Base-by-base conservation (phyloP, 2,329 filamentous ascomycete species). In the Aspergillus nomiae region DNA sequence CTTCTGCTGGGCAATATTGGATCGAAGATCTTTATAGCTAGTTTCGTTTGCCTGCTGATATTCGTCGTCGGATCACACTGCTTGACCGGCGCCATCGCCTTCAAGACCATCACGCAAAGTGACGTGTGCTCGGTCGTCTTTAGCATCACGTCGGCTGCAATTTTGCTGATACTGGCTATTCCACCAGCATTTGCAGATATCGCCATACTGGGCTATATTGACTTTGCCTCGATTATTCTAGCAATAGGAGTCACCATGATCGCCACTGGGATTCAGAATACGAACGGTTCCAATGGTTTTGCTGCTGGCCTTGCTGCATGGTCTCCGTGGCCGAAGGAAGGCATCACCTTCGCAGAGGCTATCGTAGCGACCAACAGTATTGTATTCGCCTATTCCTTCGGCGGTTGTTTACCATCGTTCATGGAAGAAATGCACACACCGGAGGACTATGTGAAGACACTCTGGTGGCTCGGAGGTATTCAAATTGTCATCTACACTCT, bases 81-180 rank as follows among this genome's bases (percentile, higher is more conserved):
- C 60, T 63, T 82, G 59, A 82, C 80, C 5, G 80, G 80, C 16
- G 81, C 80, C 7, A 82, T 82, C 60, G 80, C 80, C 1, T 82
- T 74, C 62, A 74, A 79, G 58, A 70, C 71, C 56, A 81, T 82
- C 61, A 76, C 78, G 61, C 68, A 75, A 50, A 70, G 73, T 45
- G 68, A 61, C 1, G 64, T 80, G 24, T 82, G 80, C 43, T 74
- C 58, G 3, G 14, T 71, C 43, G 71, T 80, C 14, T 82, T 77
- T 70, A 76, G 75, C 19, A 73, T 79, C 11, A 74, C 82, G 24
- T 81, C 78, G 1, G 80, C 80, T 46, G 73, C 68, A 9, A 69
- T 76, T 26, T 56, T 76, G 45, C 67, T 74, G 56, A n/a, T 70
- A 16, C 65, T 76, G 3, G 73, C 74, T 11, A 66, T 76, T 24